phyloP scores from a whole-genome alignment of 495 filamentous ascomycete species.

The Elaphomyces granulatus region DNA sequence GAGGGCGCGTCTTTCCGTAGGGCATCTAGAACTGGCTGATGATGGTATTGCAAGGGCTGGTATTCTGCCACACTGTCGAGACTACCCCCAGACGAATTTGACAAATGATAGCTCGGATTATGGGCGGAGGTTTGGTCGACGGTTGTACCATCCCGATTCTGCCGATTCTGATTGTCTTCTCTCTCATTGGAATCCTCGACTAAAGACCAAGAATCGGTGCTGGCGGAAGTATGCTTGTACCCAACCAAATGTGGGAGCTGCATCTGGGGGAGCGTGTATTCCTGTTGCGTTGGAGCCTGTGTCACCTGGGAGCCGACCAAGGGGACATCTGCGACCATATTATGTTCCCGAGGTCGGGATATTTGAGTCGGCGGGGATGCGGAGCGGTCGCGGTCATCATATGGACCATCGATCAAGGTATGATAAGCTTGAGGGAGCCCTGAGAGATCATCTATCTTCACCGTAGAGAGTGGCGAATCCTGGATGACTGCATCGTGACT shows the following conservation, averaged over 20 bases:
- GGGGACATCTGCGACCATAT: no score
- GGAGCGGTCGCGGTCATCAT: constrained; percentile 14
- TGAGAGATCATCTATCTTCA: constrained; percentile 24
- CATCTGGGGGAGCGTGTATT: constrained; percentile 22
- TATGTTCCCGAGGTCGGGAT: no score
- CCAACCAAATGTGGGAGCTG: constrained; percentile 31
- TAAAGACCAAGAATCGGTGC: constrained; percentile 30
- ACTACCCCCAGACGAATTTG: constrained; percentile 28
- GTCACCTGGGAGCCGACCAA: no score
- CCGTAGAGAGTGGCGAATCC: constrained; percentile 25
- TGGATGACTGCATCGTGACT: constrained; percentile 17
- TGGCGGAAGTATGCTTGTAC: constrained; percentile 23
- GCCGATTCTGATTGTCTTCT: constrained; percentile 10
- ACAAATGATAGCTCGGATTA: constrained; percentile 17
- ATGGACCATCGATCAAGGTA: constrained; percentile 18
- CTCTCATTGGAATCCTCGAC: constrained; percentile 19
- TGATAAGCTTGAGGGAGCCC: constrained; percentile 21
- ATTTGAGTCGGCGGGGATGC: no score
- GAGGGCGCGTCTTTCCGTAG: constrained; percentile 9
- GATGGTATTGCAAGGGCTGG: constrained; percentile 37
- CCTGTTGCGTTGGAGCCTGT: no score
- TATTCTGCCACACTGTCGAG: constrained; percentile 29
- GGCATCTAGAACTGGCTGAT: constrained; percentile 24
- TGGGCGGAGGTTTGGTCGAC: constrained; percentile 12
- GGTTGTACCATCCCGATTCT: constrained; percentile 17